Evolutionary conservation across 2,329 filamentous ascomycete genomes (phyloP).

Genomic region (Penicillium sp.): DNA sequence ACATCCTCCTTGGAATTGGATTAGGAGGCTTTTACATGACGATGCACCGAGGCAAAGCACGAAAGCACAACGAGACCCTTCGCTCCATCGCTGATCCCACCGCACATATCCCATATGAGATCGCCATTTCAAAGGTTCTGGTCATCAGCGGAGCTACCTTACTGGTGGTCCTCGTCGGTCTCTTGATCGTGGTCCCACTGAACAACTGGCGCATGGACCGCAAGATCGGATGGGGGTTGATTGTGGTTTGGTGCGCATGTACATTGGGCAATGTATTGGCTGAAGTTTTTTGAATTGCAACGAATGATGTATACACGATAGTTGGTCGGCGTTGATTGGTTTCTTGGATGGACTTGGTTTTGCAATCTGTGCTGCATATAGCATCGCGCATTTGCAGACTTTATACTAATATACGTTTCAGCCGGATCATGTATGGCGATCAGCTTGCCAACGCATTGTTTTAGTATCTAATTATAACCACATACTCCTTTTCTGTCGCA

Average conservation of each 20-base stretch:
- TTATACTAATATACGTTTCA: neutral
- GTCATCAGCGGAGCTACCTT: slow-evolving; percentile 81
- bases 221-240: slow-evolving; percentile 72
- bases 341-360: no score
- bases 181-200: slow-evolving; percentile 74
- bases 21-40: slow-evolving; percentile 85
- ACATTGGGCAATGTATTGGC: slow-evolving; percentile 76
- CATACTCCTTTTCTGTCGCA: no score
- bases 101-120: slow-evolving; percentile 59
- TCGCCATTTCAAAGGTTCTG: slow-evolving; percentile 77
- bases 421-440: no score
- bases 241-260: slow-evolving; percentile 72
- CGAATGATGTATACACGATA: neutral
- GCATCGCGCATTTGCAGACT: neutral
- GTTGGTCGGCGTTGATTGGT: neutral
- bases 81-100: neutral
- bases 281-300: slow-evolving; percentile 50
- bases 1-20: slow-evolving; percentile 93
- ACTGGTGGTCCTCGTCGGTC: slow-evolving; percentile 67
- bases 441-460: neutral
- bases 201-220: slow-evolving; percentile 82
- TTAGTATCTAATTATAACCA: no score
- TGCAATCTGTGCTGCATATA: no score
- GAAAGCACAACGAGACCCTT: slow-evolving; percentile 11
- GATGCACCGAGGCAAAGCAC: slow-evolving; percentile 44